phyloP scores from a whole-genome alignment of 495 filamentous ascomycete species.

The Staphylotrichum longicolle region DNA sequence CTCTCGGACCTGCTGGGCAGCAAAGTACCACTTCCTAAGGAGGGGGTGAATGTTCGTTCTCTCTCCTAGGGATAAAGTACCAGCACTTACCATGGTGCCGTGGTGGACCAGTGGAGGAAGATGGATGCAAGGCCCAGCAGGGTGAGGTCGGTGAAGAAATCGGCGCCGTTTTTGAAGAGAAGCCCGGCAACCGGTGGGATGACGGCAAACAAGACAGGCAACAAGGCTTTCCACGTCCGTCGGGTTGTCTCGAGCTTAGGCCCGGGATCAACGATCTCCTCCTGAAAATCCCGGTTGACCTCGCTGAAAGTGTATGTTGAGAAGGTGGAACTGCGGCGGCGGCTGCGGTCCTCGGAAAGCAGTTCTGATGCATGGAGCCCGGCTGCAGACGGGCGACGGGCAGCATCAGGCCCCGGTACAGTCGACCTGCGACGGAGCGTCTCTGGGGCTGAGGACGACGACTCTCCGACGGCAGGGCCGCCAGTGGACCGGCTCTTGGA shows the following conservation, averaged over 20 bases:
- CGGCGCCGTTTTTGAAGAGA: constrained; percentile 78
- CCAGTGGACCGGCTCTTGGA: not conserved
- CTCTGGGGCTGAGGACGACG: not conserved
- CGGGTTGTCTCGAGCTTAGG: constrained; percentile 24
- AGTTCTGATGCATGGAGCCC: not conserved
- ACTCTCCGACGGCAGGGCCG: not conserved
- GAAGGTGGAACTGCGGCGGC: constrained; percentile 68
- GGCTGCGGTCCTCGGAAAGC: constrained; percentile 33
- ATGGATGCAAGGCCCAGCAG: constrained; percentile 74
- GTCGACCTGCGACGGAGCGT: no score
- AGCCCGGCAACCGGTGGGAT: constrained; percentile 82
- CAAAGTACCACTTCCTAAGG: constrained; percentile 82
- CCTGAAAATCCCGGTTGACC: constrained; percentile 62
- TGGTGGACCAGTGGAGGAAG: constrained; percentile 92
- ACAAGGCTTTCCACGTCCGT: constrained; percentile 60
- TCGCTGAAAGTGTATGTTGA: constrained; percentile 69
- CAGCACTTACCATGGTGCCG: constrained; percentile 74
- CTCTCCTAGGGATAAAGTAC: not conserved
- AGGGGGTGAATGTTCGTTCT: not conserved
- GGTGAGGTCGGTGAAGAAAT: constrained; percentile 79
- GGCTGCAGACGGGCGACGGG: not conserved
- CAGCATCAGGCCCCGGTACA: no score
- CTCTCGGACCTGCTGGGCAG: constrained; percentile 62
- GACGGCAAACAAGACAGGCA: constrained; percentile 77
- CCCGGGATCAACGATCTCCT: constrained; percentile 69